A percentile compares a stretch with the other conserved stretches of the same genome.
Conservation (phyloP, 2,329 filamentous ascomycete genomes). For the Diaporthe sp. region DNA sequence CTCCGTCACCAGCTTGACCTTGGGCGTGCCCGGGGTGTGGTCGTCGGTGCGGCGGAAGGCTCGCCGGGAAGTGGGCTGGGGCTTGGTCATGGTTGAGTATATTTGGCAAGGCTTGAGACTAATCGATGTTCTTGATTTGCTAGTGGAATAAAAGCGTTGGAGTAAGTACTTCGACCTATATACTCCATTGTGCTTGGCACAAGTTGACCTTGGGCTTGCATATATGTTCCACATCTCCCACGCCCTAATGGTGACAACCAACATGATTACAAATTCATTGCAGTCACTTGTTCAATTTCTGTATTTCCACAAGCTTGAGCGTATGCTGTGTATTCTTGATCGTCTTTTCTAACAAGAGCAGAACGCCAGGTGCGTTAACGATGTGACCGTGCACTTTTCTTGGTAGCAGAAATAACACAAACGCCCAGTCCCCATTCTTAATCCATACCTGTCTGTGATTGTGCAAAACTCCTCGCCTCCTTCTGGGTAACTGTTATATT, state of each 20-base stretch:
- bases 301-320: neutral
- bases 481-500: no score
- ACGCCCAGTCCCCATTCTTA: neutral
- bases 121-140: neutral
- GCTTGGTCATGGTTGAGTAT: neutral
- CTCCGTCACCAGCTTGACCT: neutral
- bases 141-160: neutral
- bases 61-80: neutral
- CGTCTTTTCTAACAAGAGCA: neutral
- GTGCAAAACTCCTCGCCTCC: no score
- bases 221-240: neutral
- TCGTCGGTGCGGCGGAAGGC: constrained; percentile 5
- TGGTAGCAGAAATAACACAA: neutral
- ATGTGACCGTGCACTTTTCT: neutral
- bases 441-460: neutral
- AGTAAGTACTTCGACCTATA: neutral
- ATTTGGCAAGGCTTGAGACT: neutral
- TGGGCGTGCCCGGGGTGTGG: neutral
- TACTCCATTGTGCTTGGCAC: neutral
- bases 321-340: neutral
- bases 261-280: neutral
- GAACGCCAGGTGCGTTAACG: neutral
- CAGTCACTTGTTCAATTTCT: neutral
- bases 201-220: neutral
- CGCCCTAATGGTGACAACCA: neutral